Evolutionary conservation across 345 rosid genomes (phyloP).

Genomic region (Cochlearia excelsa): DNA sequence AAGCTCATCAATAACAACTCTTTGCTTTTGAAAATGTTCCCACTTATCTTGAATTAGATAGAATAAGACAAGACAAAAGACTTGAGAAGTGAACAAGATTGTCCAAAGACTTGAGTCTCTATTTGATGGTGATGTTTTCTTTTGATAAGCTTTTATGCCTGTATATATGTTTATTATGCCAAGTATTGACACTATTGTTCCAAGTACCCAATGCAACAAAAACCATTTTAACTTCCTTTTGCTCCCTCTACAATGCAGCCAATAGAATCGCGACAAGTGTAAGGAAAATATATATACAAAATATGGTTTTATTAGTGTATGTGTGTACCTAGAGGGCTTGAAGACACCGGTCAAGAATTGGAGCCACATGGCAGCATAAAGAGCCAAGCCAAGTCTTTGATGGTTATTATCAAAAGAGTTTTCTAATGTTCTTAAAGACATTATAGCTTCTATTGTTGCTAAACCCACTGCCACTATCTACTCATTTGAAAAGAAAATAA

Average conservation of each 20-base stretch:
- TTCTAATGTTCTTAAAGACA: constrained; percentile 71
- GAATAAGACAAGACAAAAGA: constrained; percentile 57
- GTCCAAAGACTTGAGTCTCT: constrained; percentile 52
- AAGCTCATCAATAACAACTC: constrained; percentile 29
- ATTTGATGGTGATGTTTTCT: constrained; percentile 45
- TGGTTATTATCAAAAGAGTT: constrained; percentile 74
- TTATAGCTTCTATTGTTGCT: constrained; percentile 65
- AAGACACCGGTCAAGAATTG: constrained; percentile 61
- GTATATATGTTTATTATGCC: constrained; percentile 79
- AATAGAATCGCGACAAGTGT: constrained; percentile 1
- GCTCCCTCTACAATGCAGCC: constrained; percentile 50
- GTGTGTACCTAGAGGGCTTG: constrained; percentile 59
- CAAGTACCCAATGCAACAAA: constrained; percentile 73
- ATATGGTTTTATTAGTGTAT: background rate
- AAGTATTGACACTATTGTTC: constrained; percentile 54
- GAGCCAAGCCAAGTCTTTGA: constrained; percentile 68
- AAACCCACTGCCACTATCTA: constrained; percentile 65
- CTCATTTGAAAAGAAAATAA: background rate
- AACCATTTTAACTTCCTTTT: constrained; percentile 72
- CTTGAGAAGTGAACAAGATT: constrained; percentile 66
- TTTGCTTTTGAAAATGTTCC: constrained; percentile 65
- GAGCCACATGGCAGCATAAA: constrained; percentile 74
- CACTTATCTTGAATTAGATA: constrained; percentile 87
- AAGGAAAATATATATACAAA: background rate
- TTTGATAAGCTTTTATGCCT: constrained; percentile 65